phyloP scores from a whole-genome alignment of 192 early-diverging fungal species.

The Coemansia guatemalensis region DNA sequence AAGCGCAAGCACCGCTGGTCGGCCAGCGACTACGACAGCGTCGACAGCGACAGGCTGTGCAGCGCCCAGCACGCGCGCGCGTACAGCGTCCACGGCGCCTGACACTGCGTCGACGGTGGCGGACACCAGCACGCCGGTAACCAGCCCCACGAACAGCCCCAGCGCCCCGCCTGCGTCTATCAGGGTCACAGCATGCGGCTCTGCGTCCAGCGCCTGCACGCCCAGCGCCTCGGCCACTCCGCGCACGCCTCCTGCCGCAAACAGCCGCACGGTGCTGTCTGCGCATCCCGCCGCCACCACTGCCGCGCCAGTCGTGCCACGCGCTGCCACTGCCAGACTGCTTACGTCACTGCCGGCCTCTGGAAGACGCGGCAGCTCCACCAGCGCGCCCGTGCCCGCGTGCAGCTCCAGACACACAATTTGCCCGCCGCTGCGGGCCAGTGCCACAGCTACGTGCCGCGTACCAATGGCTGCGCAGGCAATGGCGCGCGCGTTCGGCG shows the following conservation, averaged over 20 bases:
- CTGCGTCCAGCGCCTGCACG: constrained; percentile 70
- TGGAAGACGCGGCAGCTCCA: constrained; percentile 82
- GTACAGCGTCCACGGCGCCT: constrained; percentile 78
- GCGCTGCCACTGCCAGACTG: constrained; percentile 77
- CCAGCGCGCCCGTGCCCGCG: constrained; percentile 63
- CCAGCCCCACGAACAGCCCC: constrained; percentile 84
- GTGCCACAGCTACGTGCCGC: constrained; percentile 79
- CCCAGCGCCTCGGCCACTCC: constrained; percentile 71
- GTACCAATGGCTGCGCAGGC: constrained; percentile 77
- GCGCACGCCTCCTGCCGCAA: constrained; percentile 76
- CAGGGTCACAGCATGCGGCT: constrained; percentile 73
- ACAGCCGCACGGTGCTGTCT: constrained; percentile 88
- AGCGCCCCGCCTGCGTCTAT: constrained; percentile 56
- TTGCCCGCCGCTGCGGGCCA: constrained; percentile 71
- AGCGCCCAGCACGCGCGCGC: constrained; percentile 85
- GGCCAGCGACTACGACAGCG: constrained; percentile 61
- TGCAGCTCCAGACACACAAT: constrained; percentile 95
- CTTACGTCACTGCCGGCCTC: constrained; percentile 70
- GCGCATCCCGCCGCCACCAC: constrained; percentile 91
- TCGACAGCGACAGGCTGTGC: constrained; percentile 76
- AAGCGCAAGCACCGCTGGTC: constrained; percentile 78
- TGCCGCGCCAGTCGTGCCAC: constrained; percentile 67
- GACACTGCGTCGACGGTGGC: constrained; percentile 81
- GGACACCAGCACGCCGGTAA: constrained; percentile 86
- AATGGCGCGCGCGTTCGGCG: constrained; percentile 72